A percentile compares a stretch with the other conserved stretches of the same genome.
These are phyloP conservation scores for Monosporascus sp. DNA, from an alignment of 2,329 filamentous ascomycete genomes.

Conservation along the genomic window DNA sequence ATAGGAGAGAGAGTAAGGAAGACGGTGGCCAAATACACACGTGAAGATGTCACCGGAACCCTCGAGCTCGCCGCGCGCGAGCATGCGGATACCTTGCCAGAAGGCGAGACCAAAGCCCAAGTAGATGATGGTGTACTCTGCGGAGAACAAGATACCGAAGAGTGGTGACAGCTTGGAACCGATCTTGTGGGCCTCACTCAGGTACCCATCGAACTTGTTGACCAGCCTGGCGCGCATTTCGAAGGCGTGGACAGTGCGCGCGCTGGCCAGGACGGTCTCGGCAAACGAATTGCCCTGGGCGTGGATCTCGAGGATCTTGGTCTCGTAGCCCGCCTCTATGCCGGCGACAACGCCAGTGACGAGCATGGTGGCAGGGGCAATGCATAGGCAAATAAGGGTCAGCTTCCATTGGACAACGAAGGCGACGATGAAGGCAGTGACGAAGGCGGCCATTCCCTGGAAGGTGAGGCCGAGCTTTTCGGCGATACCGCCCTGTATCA, in stretches of 20 bases:
- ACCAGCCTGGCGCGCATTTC: constrained; percentile 34
- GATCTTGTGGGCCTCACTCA: constrained; percentile 30
- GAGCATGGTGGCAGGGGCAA: constrained; percentile 24
- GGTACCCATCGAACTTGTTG: constrained; percentile 32
- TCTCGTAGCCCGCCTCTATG: constrained; percentile 13
- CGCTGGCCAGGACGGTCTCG: constrained; percentile 32
- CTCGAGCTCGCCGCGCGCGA: constrained; percentile 30
- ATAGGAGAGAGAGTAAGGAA: not conserved
- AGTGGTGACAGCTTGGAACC: constrained; percentile 35
- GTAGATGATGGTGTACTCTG: constrained; percentile 37
- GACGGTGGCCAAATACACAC: constrained; percentile 13
- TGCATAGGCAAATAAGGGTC: constrained; percentile 29
- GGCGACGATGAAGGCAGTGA: constrained; percentile 33
- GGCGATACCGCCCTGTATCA: constrained; percentile 35
- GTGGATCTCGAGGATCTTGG: constrained; percentile 18
- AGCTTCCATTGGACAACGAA: constrained; percentile 39
- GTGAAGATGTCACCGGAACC: constrained; percentile 35
- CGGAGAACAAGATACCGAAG: constrained; percentile 33
- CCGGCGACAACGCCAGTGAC: constrained; percentile 33
- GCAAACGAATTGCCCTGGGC: constrained; percentile 30
- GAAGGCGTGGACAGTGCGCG: constrained; percentile 39
- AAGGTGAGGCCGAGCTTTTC: constrained; percentile 36
- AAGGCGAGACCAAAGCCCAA: constrained; percentile 38
- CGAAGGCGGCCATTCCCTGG: constrained; percentile 34
- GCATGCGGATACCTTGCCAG: constrained; percentile 39